Evolutionary conservation across 1,284 basidiomycete genomes (phyloP).

Genomic region (Malassezia slooffiae): DNA sequence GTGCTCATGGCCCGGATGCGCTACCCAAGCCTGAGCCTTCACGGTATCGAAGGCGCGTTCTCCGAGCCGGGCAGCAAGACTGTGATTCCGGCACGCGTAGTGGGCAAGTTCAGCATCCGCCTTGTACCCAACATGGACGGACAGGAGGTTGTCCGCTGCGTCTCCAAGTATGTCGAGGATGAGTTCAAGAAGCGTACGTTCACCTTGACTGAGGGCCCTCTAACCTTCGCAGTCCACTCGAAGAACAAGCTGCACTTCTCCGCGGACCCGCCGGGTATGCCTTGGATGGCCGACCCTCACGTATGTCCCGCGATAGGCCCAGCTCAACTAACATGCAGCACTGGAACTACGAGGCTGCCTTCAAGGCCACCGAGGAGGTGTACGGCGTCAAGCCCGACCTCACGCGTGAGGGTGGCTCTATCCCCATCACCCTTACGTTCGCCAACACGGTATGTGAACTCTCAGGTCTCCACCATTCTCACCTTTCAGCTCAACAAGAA

Average conservation of each 20-base stretch:
- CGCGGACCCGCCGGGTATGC: conserved; percentile 40
- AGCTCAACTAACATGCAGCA: too few species aligned
- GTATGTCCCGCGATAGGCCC: conserved; percentile 44
- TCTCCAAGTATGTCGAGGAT: conserved; percentile 35
- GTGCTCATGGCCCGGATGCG: conserved; percentile 69
- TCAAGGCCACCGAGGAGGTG: conserved; percentile 66
- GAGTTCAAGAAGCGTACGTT: conserved; percentile 32
- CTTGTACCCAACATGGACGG: conserved; percentile 79
- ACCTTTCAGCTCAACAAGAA: conserved; percentile 46
- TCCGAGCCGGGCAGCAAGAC: conserved; percentile 62
- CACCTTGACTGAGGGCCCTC: too few species aligned
- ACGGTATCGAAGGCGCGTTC: conserved; percentile 96
- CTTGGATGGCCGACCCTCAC: conserved; percentile 45
- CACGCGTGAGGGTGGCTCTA: conserved; percentile 88
- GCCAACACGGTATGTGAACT: conserved; percentile 53
- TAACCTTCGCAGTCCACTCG: too few species aligned
- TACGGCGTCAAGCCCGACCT: conserved; percentile 75
- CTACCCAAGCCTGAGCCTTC: conserved; percentile 75
- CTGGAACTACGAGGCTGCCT: conserved; percentile 91
- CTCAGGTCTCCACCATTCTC: neutral
- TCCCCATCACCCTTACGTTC: conserved; percentile 91
- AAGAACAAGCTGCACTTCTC: conserved; percentile 41
- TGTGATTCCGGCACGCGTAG: conserved; percentile 81
- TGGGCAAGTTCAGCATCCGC: conserved; percentile 52
- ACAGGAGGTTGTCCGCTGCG: conserved; percentile 34